These are phyloP conservation scores for Neofusicoccum laricinum DNA, from an alignment of 2,329 filamentous ascomycete genomes.

Conservation along the genomic window DNA sequence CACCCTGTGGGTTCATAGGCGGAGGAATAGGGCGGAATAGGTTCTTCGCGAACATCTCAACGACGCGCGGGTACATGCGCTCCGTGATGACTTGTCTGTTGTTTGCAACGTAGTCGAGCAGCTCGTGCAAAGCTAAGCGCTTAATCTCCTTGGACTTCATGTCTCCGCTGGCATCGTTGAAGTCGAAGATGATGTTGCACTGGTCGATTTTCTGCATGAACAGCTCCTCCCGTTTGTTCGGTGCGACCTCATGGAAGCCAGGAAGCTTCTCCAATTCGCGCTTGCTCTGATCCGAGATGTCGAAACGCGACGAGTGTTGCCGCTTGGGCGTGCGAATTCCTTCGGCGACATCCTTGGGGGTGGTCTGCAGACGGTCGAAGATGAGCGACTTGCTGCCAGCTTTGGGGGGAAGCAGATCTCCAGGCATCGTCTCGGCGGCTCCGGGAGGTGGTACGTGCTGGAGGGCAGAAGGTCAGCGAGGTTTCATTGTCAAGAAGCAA, in stretches of 20 bases:
- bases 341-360: slow-evolving; percentile 94
- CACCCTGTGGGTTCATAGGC: slow-evolving; percentile 94
- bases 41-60: slow-evolving; percentile 99
- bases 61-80: slow-evolving; percentile 96
- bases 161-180: slow-evolving; percentile 95
- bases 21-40: slow-evolving; percentile 95
- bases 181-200: slow-evolving; percentile 99
- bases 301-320: slow-evolving; percentile 95
- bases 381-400: slow-evolving; percentile 84
- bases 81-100: slow-evolving; percentile 98
- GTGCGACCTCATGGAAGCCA: slow-evolving; percentile 95
- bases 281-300: slow-evolving; percentile 86
- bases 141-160: slow-evolving; percentile 99
- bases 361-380: slow-evolving; percentile 85
- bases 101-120: slow-evolving; percentile 97
- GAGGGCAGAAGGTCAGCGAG: slow-evolving; percentile 19
- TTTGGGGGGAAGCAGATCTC: slow-evolving; percentile 92
- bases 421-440: slow-evolving; percentile 94
- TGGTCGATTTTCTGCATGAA: slow-evolving; percentile 99
- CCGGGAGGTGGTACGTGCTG: slow-evolving; percentile 91
- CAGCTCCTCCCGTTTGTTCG: slow-evolving; percentile 88
- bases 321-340: slow-evolving; percentile 92
- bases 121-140: slow-evolving; percentile 87
- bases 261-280: slow-evolving; percentile 95
- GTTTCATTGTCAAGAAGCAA: slow-evolving; percentile 7